Percentiles rank a stretch among this genome's conserved stretches.
These are phyloP conservation scores for Ceratocystis diversiconidia DNA, from an alignment of 2,329 filamentous ascomycete species.

Conservation along the genomic window DNA sequence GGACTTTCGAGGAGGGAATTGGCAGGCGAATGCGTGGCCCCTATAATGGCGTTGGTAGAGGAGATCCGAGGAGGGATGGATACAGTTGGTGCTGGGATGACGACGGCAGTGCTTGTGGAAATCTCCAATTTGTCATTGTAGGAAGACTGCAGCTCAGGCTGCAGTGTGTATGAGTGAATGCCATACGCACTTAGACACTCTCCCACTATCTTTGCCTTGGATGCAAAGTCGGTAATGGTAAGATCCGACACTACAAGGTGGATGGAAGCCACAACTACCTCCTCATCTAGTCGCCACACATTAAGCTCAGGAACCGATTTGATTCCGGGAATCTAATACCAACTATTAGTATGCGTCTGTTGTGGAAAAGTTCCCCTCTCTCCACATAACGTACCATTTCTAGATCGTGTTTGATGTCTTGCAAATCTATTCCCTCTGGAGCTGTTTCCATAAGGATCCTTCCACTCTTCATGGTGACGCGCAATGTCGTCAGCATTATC, in stretches of 20 bases:
- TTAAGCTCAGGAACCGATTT: slow-evolving; percentile 57
- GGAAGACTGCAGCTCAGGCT: slow-evolving; percentile 39
- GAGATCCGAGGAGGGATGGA: neutral
- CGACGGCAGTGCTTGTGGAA: neutral
- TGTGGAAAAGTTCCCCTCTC: neutral
- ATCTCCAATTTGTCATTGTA: neutral
- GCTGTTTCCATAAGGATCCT: slow-evolving; percentile 54
- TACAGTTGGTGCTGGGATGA: neutral
- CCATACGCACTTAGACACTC: slow-evolving; percentile 62
- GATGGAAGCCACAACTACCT: slow-evolving; percentile 53
- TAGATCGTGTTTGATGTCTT: slow-evolving; percentile 54
- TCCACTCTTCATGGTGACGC: slow-evolving; percentile 47
- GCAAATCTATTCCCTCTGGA: slow-evolving; percentile 43
- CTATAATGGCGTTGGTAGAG: neutral
- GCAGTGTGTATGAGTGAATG: slow-evolving; percentile 56
- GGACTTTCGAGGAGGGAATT: neutral
- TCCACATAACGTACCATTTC: slow-evolving; percentile 36
- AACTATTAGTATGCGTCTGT: slow-evolving; percentile 18
- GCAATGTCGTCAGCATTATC: slow-evolving; percentile 50
- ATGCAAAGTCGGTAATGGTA: slow-evolving; percentile 43
- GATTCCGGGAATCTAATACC: slow-evolving; percentile 46
- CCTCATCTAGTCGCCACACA: slow-evolving; percentile 59
- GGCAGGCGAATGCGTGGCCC: neutral
- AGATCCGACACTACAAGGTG: slow-evolving; percentile 50
- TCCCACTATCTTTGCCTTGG: slow-evolving; percentile 45